Conservation (phyloP, 2,329 filamentous ascomycete genomes). For the Xylaria multiplex region DNA sequence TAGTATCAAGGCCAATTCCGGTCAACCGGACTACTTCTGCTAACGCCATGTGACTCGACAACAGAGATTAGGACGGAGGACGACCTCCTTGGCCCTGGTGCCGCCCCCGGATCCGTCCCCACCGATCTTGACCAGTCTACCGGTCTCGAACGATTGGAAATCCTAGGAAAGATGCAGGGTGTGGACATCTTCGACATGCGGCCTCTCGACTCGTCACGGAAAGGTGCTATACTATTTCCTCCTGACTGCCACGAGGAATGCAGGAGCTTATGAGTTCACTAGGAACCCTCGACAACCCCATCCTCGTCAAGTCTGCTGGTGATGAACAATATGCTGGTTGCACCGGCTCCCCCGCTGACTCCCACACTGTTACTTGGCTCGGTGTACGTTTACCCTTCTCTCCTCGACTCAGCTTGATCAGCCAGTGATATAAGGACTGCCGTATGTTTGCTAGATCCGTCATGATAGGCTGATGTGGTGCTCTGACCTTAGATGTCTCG, state of each 20-base stretch:
- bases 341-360: constrained; percentile 93
- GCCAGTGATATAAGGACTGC: constrained; percentile 3
- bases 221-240: constrained; percentile 63
- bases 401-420: background rate
- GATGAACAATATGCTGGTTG: constrained; percentile 97
- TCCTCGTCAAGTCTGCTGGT: constrained; percentile 88
- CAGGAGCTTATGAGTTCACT: constrained; percentile 41
- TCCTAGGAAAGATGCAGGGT: constrained; percentile 99
- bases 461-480: constrained; percentile 26
- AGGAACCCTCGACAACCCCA: constrained; percentile 91
- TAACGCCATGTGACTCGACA: constrained; percentile 43
- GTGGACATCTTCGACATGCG: constrained; percentile 98
- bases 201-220: constrained; percentile 89
- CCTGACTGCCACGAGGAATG: constrained; percentile 16
- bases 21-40: constrained; percentile 29
- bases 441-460: background rate
- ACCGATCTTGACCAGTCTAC: constrained; percentile 96
- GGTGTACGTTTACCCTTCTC: constrained; percentile 68
- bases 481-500: constrained; percentile 74
- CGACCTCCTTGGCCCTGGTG: constrained; percentile 90
- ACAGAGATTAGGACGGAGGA: constrained; percentile 82
- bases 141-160: constrained; percentile 97
- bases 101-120: constrained; percentile 81
- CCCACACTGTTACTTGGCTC: constrained; percentile 90
- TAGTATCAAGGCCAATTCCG: background rate